Conservation (phyloP, 139 green algal species). For the Tetradesmus obliquus region DNA sequence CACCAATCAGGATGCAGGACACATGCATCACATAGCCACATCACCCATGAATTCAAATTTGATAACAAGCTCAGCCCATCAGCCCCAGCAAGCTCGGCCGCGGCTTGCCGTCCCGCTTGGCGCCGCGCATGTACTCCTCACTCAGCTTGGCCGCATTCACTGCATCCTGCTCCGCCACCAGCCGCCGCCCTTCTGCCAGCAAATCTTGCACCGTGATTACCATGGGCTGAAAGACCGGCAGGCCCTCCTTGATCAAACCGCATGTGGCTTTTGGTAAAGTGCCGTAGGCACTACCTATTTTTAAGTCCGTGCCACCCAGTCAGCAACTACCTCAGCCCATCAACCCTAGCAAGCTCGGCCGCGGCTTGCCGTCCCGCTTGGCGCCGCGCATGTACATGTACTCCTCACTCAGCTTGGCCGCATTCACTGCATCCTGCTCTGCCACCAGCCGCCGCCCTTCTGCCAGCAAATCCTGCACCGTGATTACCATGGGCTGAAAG, state of each 20-base stretch:
- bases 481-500: constrained; percentile 73
- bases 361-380: background rate
- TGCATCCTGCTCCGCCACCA: constrained; percentile 62
- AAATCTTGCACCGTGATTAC: constrained; percentile 67
- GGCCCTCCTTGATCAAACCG: constrained; percentile 44
- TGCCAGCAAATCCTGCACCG: constrained; percentile 61
- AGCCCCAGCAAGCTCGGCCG: too few species aligned
- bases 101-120: too few species aligned
- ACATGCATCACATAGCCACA: too few species aligned
- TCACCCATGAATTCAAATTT: too few species aligned
- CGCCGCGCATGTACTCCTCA: background rate
- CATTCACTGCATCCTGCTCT: constrained; percentile 64
- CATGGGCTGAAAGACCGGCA: constrained; percentile 76
- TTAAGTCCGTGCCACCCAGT: background rate
- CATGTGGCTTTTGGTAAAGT: too few species aligned
- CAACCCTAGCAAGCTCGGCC: constrained; percentile 7
- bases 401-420: constrained; percentile 70
- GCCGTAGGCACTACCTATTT: too few species aligned
- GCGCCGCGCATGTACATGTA: constrained; percentile 70
- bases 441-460: constrained; percentile 66
- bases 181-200: constrained; percentile 62
- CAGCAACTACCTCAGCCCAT: background rate
- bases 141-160: constrained; percentile 71
- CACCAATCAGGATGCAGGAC: too few species aligned
- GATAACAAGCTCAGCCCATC: background rate